phyloP scores from a whole-genome alignment of 306 rosid species.

The Coriaria nepalensis region DNA sequence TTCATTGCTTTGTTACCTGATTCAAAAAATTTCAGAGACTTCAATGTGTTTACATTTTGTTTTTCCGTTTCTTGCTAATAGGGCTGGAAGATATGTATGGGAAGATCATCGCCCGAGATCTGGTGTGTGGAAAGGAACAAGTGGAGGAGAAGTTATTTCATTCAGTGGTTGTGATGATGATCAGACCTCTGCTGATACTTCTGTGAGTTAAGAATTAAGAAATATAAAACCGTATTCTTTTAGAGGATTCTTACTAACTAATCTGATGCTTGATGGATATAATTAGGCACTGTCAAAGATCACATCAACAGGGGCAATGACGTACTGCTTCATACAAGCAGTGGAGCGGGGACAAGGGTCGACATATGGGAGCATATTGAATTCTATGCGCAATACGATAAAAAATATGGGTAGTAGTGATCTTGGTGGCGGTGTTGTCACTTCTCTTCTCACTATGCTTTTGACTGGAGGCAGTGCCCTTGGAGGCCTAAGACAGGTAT shows the following conservation, averaged over 20 bases:
- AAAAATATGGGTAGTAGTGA: conserved; percentile 3
- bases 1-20: background rate
- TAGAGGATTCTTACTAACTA: too few species aligned
- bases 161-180: conserved; percentile 46
- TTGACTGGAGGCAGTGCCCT: conserved; percentile 44
- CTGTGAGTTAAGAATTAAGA: conserved; percentile 34
- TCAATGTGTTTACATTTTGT: too few species aligned
- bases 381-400: conserved; percentile 17
- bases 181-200: conserved; percentile 37
- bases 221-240: too few species aligned
- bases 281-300: conserved; percentile 29
- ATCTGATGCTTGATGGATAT: too few species aligned
- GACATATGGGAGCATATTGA: conserved; percentile 36
- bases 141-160: conserved; percentile 38
- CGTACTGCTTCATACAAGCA: conserved; percentile 50
- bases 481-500: conserved; percentile 56
- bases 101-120: conserved; percentile 50
- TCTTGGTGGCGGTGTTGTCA: conserved; percentile 32
- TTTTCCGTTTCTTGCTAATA: conserved; percentile 15
- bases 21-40: background rate
- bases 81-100: conserved; percentile 78
- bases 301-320: conserved; percentile 41
- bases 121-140: conserved; percentile 39
- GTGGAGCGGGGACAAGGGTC: conserved; percentile 31
- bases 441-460: conserved; percentile 55